Evolutionary conservation across 169 alveolate genomes (phyloP).

Genomic region (Theileria parva): DNA sequence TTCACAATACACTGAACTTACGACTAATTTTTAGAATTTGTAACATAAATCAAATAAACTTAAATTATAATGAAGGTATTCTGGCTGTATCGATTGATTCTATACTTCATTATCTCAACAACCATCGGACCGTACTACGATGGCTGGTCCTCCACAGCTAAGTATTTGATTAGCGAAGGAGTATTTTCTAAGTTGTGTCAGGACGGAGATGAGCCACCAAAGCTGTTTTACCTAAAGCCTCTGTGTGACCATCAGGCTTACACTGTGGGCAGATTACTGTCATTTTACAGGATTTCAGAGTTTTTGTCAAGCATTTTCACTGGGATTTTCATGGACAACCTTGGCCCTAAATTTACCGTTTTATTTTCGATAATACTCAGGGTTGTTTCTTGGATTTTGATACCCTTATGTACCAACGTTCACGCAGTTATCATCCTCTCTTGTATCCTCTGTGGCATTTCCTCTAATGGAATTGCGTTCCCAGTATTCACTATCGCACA

Average conservation of each 20-base stretch:
- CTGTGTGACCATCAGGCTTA: slow-evolving; percentile 42
- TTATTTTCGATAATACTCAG: slow-evolving; percentile 26
- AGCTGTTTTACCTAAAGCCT: background rate
- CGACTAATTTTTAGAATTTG: background rate
- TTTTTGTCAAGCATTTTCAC: slow-evolving; percentile 50
- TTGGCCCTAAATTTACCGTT: slow-evolving; percentile 52
- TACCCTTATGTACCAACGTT: slow-evolving; percentile 17
- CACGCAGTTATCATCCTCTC: slow-evolving; percentile 38
- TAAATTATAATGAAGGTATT: slow-evolving; percentile 31
- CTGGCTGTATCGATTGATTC: slow-evolving; percentile 16
- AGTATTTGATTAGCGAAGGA: slow-evolving; percentile 41
- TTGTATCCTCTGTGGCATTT: slow-evolving; percentile 40
- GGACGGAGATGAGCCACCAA: background rate
- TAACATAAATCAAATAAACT: background rate
- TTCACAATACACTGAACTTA: background rate
- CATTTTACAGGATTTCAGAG: slow-evolving; percentile 59
- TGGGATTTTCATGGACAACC: slow-evolving; percentile 58
- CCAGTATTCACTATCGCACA: slow-evolving; percentile 63
- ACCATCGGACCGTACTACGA: slow-evolving; percentile 51
- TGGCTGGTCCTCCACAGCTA: slow-evolving; percentile 62
- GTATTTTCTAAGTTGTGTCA: slow-evolving; percentile 34
- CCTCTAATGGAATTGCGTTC: slow-evolving; percentile 55
- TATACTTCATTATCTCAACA: slow-evolving; percentile 17
- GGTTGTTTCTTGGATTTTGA: slow-evolving; percentile 40
- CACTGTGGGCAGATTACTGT: slow-evolving; percentile 38